phyloP scores from a whole-genome alignment of 371 early-diverging fungal species.

The Mortierella sp. region DNA sequence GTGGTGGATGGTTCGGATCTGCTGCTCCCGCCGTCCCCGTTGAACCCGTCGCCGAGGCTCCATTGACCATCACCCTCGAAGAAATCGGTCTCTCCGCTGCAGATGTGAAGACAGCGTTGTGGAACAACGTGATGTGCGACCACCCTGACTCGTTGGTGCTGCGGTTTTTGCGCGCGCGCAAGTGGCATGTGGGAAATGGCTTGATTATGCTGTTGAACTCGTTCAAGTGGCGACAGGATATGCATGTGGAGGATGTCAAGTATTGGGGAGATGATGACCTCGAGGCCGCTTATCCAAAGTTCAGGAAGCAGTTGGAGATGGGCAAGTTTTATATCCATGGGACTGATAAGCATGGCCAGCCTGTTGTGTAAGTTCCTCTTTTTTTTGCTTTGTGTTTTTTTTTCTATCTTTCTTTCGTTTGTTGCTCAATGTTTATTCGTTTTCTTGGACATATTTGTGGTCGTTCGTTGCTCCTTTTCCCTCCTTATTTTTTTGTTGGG shows the following conservation, averaged over 20 bases:
- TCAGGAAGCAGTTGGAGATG: constrained; percentile 60
- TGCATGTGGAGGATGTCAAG: constrained; percentile 65
- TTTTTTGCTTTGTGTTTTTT: background rate
- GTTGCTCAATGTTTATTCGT: background rate
- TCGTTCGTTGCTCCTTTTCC: background rate
- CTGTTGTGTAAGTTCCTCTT: constrained; percentile 61
- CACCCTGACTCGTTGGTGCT: constrained; percentile 70
- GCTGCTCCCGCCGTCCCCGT: constrained; percentile 61
- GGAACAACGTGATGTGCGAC: constrained; percentile 66
- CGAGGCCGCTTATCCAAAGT: constrained; percentile 59
- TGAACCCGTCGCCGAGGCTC: constrained; percentile 61
- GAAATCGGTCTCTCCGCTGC: constrained; percentile 62
- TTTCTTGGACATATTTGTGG: background rate
- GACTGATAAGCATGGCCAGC: constrained; percentile 63
- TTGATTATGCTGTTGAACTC: constrained; percentile 67
- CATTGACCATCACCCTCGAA: constrained; percentile 60
- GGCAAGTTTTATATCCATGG: constrained; percentile 68
- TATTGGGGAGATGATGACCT: constrained; percentile 67
- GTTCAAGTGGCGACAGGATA: constrained; percentile 70
- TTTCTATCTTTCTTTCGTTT: background rate
- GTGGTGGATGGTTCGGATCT: constrained; percentile 59
- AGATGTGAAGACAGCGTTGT: constrained; percentile 57
- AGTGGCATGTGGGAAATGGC: constrained; percentile 74
- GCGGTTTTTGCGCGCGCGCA: constrained; percentile 77
- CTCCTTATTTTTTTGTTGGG: constrained; percentile 13